These are phyloP conservation scores for Myriangium duriaei DNA, from an alignment of 2,329 filamentous ascomycete species.

Conservation along the genomic window DNA sequence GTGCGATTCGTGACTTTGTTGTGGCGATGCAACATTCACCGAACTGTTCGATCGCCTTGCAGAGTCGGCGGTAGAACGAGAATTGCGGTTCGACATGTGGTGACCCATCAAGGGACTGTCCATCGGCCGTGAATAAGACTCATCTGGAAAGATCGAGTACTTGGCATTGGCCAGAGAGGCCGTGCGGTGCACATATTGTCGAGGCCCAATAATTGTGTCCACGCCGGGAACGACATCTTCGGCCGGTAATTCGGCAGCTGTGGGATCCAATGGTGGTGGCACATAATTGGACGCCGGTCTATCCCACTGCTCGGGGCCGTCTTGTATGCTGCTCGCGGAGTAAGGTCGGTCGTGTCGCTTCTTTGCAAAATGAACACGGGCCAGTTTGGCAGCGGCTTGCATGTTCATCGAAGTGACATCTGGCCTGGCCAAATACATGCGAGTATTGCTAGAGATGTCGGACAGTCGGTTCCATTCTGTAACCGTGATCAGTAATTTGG, in stretches of 20 bases:
- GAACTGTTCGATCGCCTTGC: conserved; percentile 11
- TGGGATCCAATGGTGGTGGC: conserved; percentile 32
- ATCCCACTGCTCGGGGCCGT: conserved; percentile 21
- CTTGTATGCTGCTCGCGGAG: conserved; percentile 16
- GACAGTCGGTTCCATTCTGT: conserved; percentile 79
- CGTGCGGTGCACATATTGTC: conserved; percentile 45
- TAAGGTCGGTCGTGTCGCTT: conserved; percentile 46
- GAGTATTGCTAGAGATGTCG: conserved; percentile 86
- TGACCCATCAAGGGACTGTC: conserved; percentile 15
- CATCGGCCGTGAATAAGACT: conserved; percentile 42
- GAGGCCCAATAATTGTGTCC: conserved; percentile 36
- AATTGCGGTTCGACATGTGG: conserved; percentile 9
- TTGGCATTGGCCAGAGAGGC: conserved; percentile 49
- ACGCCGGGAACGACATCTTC: conserved; percentile 33
- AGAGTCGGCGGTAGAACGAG: conserved; percentile 10
- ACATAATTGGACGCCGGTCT: conserved; percentile 20
- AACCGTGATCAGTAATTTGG: conserved; percentile 49
- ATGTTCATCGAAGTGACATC: conserved; percentile 67
- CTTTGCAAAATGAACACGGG: conserved; percentile 70
- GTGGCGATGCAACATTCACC: conserved; percentile 18
- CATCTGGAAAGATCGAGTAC: conserved; percentile 49
- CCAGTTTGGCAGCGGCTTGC: conserved; percentile 65
- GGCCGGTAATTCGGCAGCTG: conserved; percentile 48
- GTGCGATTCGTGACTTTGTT: conserved; percentile 23
- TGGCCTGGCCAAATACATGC: conserved; percentile 63